These are phyloP conservation scores for Pyrenophora graminea DNA, from an alignment of 2,329 filamentous ascomycete species.

Conservation along the genomic window DNA sequence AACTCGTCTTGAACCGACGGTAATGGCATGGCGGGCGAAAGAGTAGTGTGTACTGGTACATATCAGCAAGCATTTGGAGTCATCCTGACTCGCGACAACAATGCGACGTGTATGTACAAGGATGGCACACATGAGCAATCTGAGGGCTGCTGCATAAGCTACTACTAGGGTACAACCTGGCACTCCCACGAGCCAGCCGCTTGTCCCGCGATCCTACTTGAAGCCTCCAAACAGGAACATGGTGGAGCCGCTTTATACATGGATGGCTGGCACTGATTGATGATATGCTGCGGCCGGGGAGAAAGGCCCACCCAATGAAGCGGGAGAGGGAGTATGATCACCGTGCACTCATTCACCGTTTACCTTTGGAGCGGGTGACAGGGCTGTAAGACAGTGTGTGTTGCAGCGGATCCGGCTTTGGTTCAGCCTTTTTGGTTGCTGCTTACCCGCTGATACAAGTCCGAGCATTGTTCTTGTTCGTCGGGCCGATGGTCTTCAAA, in stretches of 20 bases:
- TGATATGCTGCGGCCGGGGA: conserved; percentile 7
- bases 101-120: conserved; percentile 1
- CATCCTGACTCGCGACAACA: conserved; percentile 7
- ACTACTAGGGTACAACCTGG: conserved; percentile 5
- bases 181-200: conserved; percentile 7
- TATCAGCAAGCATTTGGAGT: conserved; percentile 3
- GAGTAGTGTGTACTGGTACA: not conserved
- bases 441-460: conserved; percentile 7
- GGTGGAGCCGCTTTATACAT: conserved; percentile 8
- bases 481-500: conserved; percentile 9
- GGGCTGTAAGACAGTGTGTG: conserved; percentile 12
- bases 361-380: conserved; percentile 12
- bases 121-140: not conserved
- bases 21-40: no score
- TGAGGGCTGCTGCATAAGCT: conserved; percentile 1
- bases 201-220: conserved; percentile 6
- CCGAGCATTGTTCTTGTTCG: not conserved
- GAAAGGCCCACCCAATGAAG: conserved; percentile 7
- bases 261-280: conserved; percentile 7
- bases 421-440: not conserved
- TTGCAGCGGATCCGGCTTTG: conserved; percentile 5
- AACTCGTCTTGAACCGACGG: not conserved
- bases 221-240: conserved; percentile 1
- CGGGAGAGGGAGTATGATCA: conserved; percentile 2
- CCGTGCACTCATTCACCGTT: conserved; percentile 8